Base-by-base conservation (phyloP, 2,329 filamentous ascomycete species). In the Fusarium haematococcum region DNA sequence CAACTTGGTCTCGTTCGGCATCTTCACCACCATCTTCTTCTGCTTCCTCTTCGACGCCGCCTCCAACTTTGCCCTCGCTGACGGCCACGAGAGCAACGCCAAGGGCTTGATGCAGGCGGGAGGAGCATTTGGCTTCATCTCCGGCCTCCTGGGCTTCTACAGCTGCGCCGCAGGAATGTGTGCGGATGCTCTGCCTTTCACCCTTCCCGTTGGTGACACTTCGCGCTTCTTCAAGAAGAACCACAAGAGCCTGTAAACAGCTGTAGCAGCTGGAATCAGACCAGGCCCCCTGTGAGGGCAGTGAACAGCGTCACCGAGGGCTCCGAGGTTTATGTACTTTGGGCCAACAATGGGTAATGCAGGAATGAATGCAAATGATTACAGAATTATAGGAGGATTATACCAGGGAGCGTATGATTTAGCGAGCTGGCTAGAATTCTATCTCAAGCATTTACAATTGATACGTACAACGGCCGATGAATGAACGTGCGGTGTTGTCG, bases 91-190 rank as follows among this genome's bases (percentile, higher is more conserved):
- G 0, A 65, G 59, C 0, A 62, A 61, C 2, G 58, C 65, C 27
- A 65, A 59, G 8, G 59, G n/a, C 3, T 48, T 80, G 2, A 73
- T 75, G 68, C 74, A 71, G 16, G 70, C 71, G 1, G 73, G 74
- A 0, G 79, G 79, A 3, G 76, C 52, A 2, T 80, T 80, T 52
- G 79, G 71, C 0, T 80, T 80, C 25, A 48, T 80, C 4, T 73
- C 79, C 1, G 69, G 75, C 1, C 33, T 80, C 2, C 45, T 80
- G 20, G 79, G 79, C 2, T 80, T 75, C 43, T 80, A 80, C 48
- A 71, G 62, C 23, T 66, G 69, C 10, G 72, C 72, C 4, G 75
- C 78, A 5, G 75, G 76, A 5, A 69, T 80, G 35, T 80, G 79
- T 27, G 58, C 77, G 5, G 78, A 80, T 48, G 73, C 75, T 3